Evolutionary conservation across 2,329 filamentous ascomycete species (phyloP), one percentile per base, ranked within the genome.

Genomic region (Fusarium agapanthi): DNA sequence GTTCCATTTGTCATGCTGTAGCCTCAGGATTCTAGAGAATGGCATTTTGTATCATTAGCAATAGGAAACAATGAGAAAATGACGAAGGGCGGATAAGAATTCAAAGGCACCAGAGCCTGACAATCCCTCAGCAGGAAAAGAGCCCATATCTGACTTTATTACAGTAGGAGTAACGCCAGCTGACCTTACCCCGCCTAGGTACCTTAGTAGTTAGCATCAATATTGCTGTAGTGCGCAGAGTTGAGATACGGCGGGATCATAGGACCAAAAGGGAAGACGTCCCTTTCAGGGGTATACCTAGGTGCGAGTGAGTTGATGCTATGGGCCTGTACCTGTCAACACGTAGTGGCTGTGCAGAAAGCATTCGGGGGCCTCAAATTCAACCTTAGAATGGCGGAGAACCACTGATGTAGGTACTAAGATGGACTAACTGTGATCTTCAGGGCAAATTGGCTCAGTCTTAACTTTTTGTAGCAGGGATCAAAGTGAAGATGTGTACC

Each of bases 51-150:
- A 7, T 53, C 20, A 37, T 28, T 3, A 2, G 34, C 4, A 0
- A 12, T 0, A 38, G 10, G 5, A n/a, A 26, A 16, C 1, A 2
- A 3, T 16, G 9, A 15, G 18, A 5, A 37, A 16, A 22, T n/a
- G 0, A 6, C 5, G 24, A 22, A 22, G 1, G 18, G 7, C 9
- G 6, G 13, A 37, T 12, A 20, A 5, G 0, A 1, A 28, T 53
- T 22, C 48, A 0, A 24, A 16, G 18, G 4, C 14, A 0, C 9
- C 48, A 37, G n/a, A 1, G 48, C 47, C n/a, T 4, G n/a, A 37
- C 48, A 14, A 2, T 26, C 5, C 6, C 4, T 38, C 10, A 28
- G 5, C 9, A 2, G 1, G 50, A 53, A n/a, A 9, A 15, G 24
- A 8, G 13, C 34, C 6, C 0, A 2, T 0, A 13, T 16, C 34